Evolutionary conservation across 371 early-diverging fungal genomes (phyloP).

Genomic region (Umbelopsis sp.): DNA sequence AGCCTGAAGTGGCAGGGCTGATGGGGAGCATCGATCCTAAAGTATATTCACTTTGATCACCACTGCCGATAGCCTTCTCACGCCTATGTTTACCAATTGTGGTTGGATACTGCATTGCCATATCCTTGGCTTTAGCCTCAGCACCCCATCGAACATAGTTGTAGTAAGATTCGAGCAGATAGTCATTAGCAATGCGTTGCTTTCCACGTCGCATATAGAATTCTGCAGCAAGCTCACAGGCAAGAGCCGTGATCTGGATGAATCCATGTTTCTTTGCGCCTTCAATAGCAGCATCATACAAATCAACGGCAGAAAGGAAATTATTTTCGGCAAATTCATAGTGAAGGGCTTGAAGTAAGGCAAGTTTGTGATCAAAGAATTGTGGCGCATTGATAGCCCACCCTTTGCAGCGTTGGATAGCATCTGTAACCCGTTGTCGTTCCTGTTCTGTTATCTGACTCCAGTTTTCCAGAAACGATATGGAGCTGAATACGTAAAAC

Average conservation of each 20-base stretch:
- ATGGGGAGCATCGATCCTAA: neutral
- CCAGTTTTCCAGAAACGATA: constrained; percentile 11
- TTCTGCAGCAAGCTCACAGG: constrained; percentile 18
- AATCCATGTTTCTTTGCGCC: constrained; percentile 13
- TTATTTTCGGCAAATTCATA: neutral
- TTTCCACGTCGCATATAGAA: constrained; percentile 3
- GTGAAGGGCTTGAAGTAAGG: constrained; percentile 1
- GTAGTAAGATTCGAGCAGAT: constrained; percentile 19
- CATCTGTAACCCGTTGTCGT: neutral
- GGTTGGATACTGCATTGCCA: neutral
- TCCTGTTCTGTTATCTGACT: constrained; percentile 2
- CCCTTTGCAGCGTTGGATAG: neutral
- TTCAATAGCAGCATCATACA: constrained; percentile 16
- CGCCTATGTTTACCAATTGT: neutral
- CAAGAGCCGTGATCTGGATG: constrained; percentile 10
- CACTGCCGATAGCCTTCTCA: neutral
- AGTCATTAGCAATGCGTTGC: constrained; percentile 18
- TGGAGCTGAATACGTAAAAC: neutral
- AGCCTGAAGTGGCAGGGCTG: constrained; percentile 8
- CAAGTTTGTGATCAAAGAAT: constrained; percentile 13
- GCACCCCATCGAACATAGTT: constrained; percentile 22
- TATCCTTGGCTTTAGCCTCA: constrained; percentile 13
- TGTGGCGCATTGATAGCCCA: constrained; percentile 17
- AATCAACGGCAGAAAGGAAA: constrained; percentile 15
- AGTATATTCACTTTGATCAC: neutral